These are phyloP conservation scores for Hanseniaspora hatyaiensis DNA, from an alignment of 805 yeast genomes.

Conservation along the genomic window DNA sequence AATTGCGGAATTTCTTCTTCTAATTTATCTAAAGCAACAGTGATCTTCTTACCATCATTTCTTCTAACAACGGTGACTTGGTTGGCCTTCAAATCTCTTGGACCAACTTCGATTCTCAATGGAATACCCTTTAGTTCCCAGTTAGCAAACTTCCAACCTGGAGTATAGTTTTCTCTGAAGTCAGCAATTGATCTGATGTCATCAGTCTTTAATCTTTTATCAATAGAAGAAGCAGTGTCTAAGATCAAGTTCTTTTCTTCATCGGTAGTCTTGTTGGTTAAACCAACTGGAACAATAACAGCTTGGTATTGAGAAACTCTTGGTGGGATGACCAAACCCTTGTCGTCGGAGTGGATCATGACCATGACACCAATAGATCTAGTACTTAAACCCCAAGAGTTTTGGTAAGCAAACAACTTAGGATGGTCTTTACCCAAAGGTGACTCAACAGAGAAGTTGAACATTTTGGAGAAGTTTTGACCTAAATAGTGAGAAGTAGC, in stretches of 20 bases:
- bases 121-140: slow-evolving; percentile 96
- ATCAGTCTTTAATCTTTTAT: slow-evolving; percentile 43
- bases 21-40: slow-evolving; percentile 48
- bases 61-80: slow-evolving; percentile 87
- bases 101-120: slow-evolving; percentile 88
- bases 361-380: slow-evolving; percentile 99
- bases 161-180: slow-evolving; percentile 85
- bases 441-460: slow-evolving; percentile 86
- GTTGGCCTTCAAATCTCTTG: slow-evolving; percentile 74
- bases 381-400: slow-evolving; percentile 98
- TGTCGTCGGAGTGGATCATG: slow-evolving; percentile 96
- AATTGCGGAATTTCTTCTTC: slow-evolving; percentile 58
- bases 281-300: slow-evolving; percentile 88
- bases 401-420: slow-evolving; percentile 82
- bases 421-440: slow-evolving; percentile 85
- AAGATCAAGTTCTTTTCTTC: slow-evolving; percentile 62
- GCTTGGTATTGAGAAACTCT: slow-evolving; percentile 87
- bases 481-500: slow-evolving; percentile 98
- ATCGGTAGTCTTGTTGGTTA: slow-evolving; percentile 72
- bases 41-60: slow-evolving; percentile 67
- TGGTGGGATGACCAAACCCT: slow-evolving; percentile 96
- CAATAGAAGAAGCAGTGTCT: slow-evolving; percentile 60
- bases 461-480: slow-evolving; percentile 97
- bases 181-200: slow-evolving; percentile 75
- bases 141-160: slow-evolving; percentile 98